A percentile compares a stretch with the other conserved stretches of the same genome.
phyloP scores from a whole-genome alignment of 2,329 filamentous ascomycete genomes.

The Dactylellina parvicollis region DNA sequence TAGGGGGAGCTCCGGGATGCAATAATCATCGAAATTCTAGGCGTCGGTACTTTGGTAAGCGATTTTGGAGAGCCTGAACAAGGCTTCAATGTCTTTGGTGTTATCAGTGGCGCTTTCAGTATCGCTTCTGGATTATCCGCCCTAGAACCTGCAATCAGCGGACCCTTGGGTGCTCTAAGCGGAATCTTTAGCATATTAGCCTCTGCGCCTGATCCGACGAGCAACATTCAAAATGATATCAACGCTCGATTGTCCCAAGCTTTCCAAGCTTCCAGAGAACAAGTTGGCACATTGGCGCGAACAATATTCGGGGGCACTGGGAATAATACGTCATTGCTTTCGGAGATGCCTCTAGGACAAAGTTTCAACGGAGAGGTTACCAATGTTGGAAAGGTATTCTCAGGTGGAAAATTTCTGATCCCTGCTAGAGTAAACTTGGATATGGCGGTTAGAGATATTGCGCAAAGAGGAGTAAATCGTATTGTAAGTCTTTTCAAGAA shows the following conservation, averaged over 20 bases:
- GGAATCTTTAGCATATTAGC: conserved; percentile 4
- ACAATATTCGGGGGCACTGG: conserved; percentile 13
- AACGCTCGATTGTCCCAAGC: neutral
- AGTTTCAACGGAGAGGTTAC: conserved; percentile 8
- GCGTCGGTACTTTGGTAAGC: neutral
- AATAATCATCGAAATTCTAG: conserved; percentile 4
- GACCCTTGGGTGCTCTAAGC: conserved; percentile 1
- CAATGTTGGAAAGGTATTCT: conserved; percentile 33
- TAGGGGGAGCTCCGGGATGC: neutral
- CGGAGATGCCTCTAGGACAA: neutral
- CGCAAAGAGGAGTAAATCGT: conserved; percentile 8
- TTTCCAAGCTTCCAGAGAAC: neutral
- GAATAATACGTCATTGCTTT: conserved; percentile 25
- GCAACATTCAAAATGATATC: neutral
- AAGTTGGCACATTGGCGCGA: conserved; percentile 1
- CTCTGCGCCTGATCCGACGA: neutral
- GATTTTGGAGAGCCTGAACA: conserved; percentile 12
- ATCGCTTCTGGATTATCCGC: conserved; percentile 1
- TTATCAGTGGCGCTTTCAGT: conserved; percentile 4
- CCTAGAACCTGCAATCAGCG: neutral
- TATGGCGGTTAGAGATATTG: neutral
- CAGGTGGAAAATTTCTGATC: conserved; percentile 28
- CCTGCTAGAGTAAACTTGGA: conserved; percentile 1
- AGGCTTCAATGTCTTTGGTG: neutral
- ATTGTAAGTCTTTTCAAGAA: no score